Conservation (phyloP, 108 stramenopile genomes). For the Aureococcus anophagefferens region DNA sequence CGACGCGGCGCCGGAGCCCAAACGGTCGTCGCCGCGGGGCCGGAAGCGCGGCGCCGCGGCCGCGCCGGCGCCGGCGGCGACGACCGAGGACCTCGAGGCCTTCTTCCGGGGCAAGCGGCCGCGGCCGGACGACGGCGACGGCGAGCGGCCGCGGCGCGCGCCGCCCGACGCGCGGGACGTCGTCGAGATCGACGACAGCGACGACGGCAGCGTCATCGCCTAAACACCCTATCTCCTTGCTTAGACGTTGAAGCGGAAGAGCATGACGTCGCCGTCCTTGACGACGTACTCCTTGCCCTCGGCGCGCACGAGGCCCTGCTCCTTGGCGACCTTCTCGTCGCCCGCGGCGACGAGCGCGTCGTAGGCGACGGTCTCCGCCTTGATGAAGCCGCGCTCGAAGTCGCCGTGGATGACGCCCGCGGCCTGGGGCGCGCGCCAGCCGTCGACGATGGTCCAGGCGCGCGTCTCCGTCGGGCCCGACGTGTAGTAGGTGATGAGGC, state of each 20-base stretch:
- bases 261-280: constrained; percentile 92
- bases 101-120: too few relatives aligned
- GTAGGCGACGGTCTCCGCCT: constrained; percentile 89
- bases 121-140: too few relatives aligned
- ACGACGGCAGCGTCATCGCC: too few relatives aligned
- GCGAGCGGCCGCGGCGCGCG: too few relatives aligned
- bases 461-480: constrained; percentile 84
- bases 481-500: constrained; percentile 91
- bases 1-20: too few relatives aligned
- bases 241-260: constrained; percentile 95
- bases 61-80: too few relatives aligned
- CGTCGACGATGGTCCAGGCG: constrained; percentile 90
- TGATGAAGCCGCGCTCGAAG: constrained; percentile 95
- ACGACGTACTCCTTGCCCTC: constrained; percentile 98
- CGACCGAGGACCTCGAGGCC: too few relatives aligned
- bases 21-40: too few relatives aligned
- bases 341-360: constrained; percentile 78
- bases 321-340: constrained; percentile 79
- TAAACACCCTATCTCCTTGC: too few relatives aligned
- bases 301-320: constrained; percentile 70
- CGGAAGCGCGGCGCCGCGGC: too few relatives aligned
- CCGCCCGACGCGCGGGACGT: too few relatives aligned
- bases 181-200: too few relatives aligned
- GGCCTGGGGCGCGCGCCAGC: constrained; percentile 88
- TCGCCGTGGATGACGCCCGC: constrained; percentile 98